Percentiles rank a stretch among this genome's conserved stretches.
phyloP scores from a whole-genome alignment of 106 monocot genomes.

The Dendrobium nobile region DNA sequence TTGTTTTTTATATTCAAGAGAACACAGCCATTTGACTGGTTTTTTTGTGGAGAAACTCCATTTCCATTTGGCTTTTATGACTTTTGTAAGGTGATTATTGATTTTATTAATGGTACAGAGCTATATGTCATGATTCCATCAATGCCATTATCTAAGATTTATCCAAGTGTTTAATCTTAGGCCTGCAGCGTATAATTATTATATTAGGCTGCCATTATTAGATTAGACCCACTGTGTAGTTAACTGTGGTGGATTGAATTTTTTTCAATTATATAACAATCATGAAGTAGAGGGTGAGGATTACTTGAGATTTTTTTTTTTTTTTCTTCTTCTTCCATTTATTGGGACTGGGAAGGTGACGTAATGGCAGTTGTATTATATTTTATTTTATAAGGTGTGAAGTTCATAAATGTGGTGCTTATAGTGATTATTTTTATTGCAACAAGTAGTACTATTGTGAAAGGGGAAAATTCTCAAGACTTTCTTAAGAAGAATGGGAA shows the following conservation, averaged over 20 bases:
- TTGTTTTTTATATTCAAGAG: background rate
- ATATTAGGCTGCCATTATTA: background rate
- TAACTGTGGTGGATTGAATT: too few relatives aligned
- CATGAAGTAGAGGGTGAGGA: background rate
- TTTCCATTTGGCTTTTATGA: background rate
- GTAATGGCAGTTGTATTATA: background rate
- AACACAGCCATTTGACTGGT: background rate
- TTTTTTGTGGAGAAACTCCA: background rate
- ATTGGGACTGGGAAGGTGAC: background rate
- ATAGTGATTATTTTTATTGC: background rate
- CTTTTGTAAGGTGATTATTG: background rate
- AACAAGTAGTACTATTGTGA: background rate
- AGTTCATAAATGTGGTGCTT: background rate
- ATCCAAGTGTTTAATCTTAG: background rate
- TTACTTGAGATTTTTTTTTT: background rate
- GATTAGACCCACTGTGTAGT: background rate
- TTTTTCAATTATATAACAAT: background rate
- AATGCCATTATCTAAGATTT: background rate
- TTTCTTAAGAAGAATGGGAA: background rate
- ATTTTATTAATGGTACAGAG: background rate
- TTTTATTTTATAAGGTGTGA: background rate
- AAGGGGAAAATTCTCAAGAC: background rate
- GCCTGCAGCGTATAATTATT: background rate
- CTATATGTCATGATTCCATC: background rate
- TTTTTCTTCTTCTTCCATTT: background rate